Conservation (phyloP, 2,329 filamentous ascomycete genomes). For the Bipolaris cookei region DNA sequence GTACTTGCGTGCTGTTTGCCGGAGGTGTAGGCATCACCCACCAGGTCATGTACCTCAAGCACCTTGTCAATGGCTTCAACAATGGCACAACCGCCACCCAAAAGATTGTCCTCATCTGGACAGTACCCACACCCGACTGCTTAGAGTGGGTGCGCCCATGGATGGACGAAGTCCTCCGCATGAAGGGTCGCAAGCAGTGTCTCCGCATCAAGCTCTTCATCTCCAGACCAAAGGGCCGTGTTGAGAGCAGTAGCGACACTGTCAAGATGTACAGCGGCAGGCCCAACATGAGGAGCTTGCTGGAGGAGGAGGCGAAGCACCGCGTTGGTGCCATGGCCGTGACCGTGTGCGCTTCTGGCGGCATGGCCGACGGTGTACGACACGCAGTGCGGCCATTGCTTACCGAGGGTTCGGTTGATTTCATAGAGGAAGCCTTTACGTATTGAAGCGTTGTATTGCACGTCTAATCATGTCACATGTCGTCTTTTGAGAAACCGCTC, state of each 20-base stretch:
- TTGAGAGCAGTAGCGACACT: conserved; percentile 63
- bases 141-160: conserved; percentile 69
- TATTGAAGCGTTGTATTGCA: conserved; percentile 52
- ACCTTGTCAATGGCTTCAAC: conserved; percentile 71
- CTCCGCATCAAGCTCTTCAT: conserved; percentile 68
- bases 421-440: conserved; percentile 70
- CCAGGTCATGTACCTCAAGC: conserved; percentile 75
- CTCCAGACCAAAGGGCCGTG: conserved; percentile 63
- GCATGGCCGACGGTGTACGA: conserved; percentile 67
- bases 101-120: conserved; percentile 78
- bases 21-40: conserved; percentile 84
- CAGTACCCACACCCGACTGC: conserved; percentile 73
- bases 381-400: conserved; percentile 60
- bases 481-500: neutral
- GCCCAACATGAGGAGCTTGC: conserved; percentile 61
- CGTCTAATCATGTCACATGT: conserved; percentile 1
- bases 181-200: conserved; percentile 64
- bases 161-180: conserved; percentile 69
- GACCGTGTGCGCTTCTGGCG: conserved; percentile 67
- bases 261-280: conserved; percentile 68
- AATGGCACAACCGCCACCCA: conserved; percentile 73
- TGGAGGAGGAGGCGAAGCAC: conserved; percentile 63
- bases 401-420: conserved; percentile 63
- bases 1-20: conserved; percentile 78
- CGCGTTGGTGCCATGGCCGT: conserved; percentile 66